Base-by-base conservation (phyloP, 2,329 filamentous ascomycete genomes). In the Colletotrichum tropicicola region DNA sequence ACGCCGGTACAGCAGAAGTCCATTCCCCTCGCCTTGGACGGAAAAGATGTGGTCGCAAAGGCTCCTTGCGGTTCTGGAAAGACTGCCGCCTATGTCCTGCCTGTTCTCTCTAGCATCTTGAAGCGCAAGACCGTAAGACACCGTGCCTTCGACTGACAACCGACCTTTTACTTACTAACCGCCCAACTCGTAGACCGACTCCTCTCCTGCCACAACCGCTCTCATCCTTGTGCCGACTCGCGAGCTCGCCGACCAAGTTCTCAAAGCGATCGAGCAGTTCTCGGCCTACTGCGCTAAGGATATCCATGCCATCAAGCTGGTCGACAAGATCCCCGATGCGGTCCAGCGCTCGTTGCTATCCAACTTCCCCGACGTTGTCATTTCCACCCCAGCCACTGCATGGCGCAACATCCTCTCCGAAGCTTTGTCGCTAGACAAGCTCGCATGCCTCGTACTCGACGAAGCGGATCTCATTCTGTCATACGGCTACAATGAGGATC, bases 61-160 rank as follows among this genome's bases (percentile, higher is more conserved):
- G 93, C 95, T 37, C 97, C 95, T 78, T 98, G 96, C 5, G 96
- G 96, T 12, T 97, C 94, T 4, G 96, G 96, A 70, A 99, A 99
- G 84, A 99, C 96, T 10, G 93, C 93, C n/a, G 95, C 96, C 52
- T 98, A 98, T 75, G 83, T 97, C 6, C 85, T 99, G 43, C 96
- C 96, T 2, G 86, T 97, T n/a, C 80, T 99, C 15, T 92, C 97
- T 70, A 87, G 88, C 35, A 92, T 97, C 67, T 81, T 99, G 59
- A 92, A 91, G 74, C 88, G 88, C 69, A 97, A 97, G 79, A 79
- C 86, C 71, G 88, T 90, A 77, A 13, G 52, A 15, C 7, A 17
- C 23, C 44, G 13, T 21, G 7, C 4, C n/a, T 32, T 43, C 12
- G 8, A 54, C 52, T 51, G 27, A 67, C n/a, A n/a, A n/a, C n/a